Conservation (phyloP, 169 alveolate species). For the Plasmodium knowlesi region DNA sequence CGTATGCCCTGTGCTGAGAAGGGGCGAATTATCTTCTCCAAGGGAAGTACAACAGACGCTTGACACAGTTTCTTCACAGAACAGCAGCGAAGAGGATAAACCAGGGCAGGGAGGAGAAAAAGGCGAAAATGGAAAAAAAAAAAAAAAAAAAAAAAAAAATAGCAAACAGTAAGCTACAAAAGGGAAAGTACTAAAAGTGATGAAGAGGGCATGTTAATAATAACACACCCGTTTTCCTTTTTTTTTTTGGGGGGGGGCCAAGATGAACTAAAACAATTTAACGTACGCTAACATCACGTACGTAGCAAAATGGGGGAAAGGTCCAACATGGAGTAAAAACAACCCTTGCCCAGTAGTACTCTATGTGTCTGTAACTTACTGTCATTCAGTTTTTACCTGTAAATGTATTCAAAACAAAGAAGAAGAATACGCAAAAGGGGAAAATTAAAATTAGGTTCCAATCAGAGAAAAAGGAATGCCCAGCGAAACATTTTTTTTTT, state of each 20-base stretch:
- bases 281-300: neutral
- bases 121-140: neutral
- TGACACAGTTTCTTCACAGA: neutral
- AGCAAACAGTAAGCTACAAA: neutral
- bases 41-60: neutral
- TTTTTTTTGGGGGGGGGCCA: neutral
- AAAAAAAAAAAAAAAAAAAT: neutral
- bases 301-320: neutral
- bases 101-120: neutral
- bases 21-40: neutral
- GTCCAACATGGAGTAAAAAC: neutral
- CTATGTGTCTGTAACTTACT: constrained; percentile 19
- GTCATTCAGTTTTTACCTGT: neutral
- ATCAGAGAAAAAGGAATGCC: neutral
- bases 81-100: neutral
- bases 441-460: constrained; percentile 4
- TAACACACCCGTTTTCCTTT: neutral
- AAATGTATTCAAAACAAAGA: neutral
- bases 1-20: neutral
- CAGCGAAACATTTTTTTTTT: constrained; percentile 4
- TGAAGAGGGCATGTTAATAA: neutral
- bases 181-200: neutral
- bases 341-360: neutral
- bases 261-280: neutral
- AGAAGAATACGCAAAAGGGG: neutral